phyloP scores from a whole-genome alignment of 768 basidiomycete species.

The Auricularia sp. region DNA sequence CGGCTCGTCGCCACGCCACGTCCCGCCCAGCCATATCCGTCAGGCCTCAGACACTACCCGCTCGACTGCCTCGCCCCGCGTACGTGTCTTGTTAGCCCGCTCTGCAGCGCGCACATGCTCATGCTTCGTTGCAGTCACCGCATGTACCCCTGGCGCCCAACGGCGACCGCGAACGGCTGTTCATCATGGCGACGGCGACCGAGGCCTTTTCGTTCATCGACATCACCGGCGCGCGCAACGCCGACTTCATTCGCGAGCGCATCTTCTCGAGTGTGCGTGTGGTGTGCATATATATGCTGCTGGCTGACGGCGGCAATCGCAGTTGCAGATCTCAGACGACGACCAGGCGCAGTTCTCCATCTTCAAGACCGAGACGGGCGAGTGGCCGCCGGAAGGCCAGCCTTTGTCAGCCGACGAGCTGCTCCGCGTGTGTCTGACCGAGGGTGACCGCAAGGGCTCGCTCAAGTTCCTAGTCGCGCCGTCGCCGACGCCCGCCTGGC shows the following conservation, averaged over 20 bases:
- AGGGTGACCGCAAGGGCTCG: conserved; percentile 67
- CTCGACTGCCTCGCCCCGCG: not conserved
- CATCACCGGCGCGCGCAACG: conserved; percentile 52
- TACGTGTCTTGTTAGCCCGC: not conserved
- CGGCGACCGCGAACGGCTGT: not conserved
- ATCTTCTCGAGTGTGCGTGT: conserved; percentile 64
- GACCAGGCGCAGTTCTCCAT: conserved; percentile 70
- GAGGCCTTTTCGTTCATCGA: conserved; percentile 34
- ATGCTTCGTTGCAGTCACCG: not conserved
- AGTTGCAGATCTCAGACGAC: conserved; percentile 78
- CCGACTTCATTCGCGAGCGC: conserved; percentile 65
- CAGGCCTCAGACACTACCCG: not conserved
- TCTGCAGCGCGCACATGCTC: not conserved
- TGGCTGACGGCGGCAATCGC: not conserved
- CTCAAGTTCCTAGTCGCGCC: conserved; percentile 67
- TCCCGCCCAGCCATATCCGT: not conserved
- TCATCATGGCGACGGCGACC: conserved; percentile 8
- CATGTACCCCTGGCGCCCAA: not conserved
- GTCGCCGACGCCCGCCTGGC: conserved; percentile 6
- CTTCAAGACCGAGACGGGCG: conserved; percentile 83
- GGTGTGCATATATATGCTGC: not conserved
- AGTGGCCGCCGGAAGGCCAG: conserved; percentile 46
- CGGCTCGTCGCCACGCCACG: not conserved
- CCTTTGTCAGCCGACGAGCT: conserved; percentile 63
- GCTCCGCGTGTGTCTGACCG: conserved; percentile 56